Percentiles rank a stretch among this genome's conserved stretches.
Evolutionary conservation across 2,329 filamentous ascomycete species (phyloP).

Genomic region (Ceratocystis cubensis): DNA sequence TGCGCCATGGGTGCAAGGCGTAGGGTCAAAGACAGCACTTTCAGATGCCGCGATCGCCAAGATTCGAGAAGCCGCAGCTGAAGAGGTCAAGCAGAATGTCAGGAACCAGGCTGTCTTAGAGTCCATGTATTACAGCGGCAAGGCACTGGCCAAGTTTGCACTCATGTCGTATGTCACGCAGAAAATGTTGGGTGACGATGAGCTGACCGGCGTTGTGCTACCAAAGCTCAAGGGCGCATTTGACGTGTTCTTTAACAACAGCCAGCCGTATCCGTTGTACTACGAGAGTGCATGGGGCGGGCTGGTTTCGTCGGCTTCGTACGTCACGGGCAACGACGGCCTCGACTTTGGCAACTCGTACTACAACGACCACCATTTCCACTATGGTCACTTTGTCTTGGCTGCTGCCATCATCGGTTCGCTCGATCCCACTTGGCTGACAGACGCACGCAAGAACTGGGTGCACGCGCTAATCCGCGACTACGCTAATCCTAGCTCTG

Average conservation of each 20-base stretch:
- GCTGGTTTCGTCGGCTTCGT: slow-evolving; percentile 63
- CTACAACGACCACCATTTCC: slow-evolving; percentile 66
- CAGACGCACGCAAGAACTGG: slow-evolving; percentile 55
- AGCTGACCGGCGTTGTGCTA: slow-evolving; percentile 46
- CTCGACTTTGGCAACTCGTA: slow-evolving; percentile 83
- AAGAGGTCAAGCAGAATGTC: slow-evolving; percentile 68
- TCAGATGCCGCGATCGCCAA: slow-evolving; percentile 42
- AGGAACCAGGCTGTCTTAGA: slow-evolving; percentile 57
- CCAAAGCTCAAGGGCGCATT: slow-evolving; percentile 54
- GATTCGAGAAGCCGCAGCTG: slow-evolving; percentile 51
- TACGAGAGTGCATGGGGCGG: slow-evolving; percentile 69
- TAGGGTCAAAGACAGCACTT: slow-evolving; percentile 36
- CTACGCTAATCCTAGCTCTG: slow-evolving; percentile 57
- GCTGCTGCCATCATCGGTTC: slow-evolving; percentile 71
- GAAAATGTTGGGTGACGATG: slow-evolving; percentile 47
- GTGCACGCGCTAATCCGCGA: slow-evolving; percentile 79
- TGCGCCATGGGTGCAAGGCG: slow-evolving; percentile 56
- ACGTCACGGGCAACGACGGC: slow-evolving; percentile 53
- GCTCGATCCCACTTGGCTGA: slow-evolving; percentile 63
- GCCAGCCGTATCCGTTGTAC: slow-evolving; percentile 52
- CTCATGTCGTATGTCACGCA: slow-evolving; percentile 52
- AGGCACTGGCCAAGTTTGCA: slow-evolving; percentile 68
- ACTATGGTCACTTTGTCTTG: slow-evolving; percentile 83
- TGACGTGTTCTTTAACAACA: slow-evolving; percentile 51
- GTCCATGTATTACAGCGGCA: slow-evolving; percentile 90